These are phyloP conservation scores for Colletotrichum magnum DNA, from an alignment of 2,329 filamentous ascomycete species.

Conservation along the genomic window DNA sequence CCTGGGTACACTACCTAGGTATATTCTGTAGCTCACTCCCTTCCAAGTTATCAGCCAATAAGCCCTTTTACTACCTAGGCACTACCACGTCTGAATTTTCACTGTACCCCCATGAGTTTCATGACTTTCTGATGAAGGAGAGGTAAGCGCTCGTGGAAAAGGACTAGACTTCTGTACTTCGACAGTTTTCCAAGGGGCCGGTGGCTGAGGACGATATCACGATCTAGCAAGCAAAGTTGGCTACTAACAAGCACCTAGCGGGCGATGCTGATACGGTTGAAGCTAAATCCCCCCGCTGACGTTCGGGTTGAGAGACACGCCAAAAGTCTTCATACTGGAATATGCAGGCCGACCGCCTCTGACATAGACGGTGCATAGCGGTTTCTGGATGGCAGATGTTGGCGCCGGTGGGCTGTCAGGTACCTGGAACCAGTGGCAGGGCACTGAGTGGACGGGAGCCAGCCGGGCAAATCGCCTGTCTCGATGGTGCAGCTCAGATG, in stretches of 20 bases:
- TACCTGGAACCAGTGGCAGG: conserved; percentile 21
- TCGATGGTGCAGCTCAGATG: conserved; percentile 17
- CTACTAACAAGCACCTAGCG: conserved; percentile 26
- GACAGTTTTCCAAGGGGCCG: too few species aligned
- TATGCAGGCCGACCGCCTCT: conserved; percentile 16
- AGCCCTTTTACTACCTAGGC: too few species aligned
- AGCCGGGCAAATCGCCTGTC: conserved; percentile 15
- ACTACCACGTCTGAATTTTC: too few species aligned
- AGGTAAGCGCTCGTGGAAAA: too few species aligned
- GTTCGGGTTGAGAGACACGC: conserved; percentile 8
- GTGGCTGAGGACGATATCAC: too few species aligned
- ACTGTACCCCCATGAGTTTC: too few species aligned
- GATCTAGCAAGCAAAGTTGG: background rate
- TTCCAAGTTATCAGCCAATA: background rate
- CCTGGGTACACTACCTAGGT: background rate
- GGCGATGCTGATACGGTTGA: conserved; percentile 17
- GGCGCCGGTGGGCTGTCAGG: conserved; percentile 34
- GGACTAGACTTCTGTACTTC: background rate
- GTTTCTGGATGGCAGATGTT: conserved; percentile 31
- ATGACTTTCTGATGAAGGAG: too few species aligned
- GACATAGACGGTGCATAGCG: conserved; percentile 21
- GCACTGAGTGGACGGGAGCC: background rate
- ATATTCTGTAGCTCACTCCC: background rate
- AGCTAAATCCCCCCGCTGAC: conserved; percentile 27
- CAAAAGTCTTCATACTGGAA: background rate